Conservation (phyloP, 1,139 yeast species). For the Yamadazyma conglobata region DNA sequence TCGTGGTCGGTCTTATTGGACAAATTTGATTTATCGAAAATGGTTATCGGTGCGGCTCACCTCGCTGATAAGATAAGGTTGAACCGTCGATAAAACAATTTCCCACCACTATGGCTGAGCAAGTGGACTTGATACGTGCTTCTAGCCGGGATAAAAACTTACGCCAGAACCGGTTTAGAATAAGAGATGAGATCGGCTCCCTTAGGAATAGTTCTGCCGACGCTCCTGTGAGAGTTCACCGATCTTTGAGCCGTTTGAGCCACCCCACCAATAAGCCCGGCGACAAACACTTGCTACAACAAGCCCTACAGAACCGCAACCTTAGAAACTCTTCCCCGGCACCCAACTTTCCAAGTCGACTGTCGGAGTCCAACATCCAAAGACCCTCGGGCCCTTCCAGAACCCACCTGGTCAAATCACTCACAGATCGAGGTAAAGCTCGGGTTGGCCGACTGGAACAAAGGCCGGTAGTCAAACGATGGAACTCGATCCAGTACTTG, state of each 20-base stretch:
- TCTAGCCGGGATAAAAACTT: conserved; percentile 11
- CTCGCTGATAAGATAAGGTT: too few species aligned
- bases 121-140: conserved; percentile 5
- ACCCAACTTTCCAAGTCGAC: conserved; percentile 3
- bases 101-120: conserved; percentile 4
- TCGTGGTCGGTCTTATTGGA: background rate
- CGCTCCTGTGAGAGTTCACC: conserved; percentile 7
- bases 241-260: conserved; percentile 13
- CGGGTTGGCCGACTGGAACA: too few species aligned
- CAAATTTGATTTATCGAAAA: too few species aligned
- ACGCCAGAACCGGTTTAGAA: conserved; percentile 9
- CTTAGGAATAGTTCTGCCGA: conserved; percentile 6
- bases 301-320: conserved; percentile 12
- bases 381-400: conserved; percentile 1
- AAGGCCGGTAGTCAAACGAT: conserved; percentile 20
- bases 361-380: conserved; percentile 1
- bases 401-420: conserved; percentile 16
- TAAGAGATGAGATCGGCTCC: conserved; percentile 10
- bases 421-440: conserved; percentile 15
- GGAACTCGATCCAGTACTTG: conserved; percentile 22
- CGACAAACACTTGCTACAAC: conserved; percentile 13
- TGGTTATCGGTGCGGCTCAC: conserved; percentile 2
- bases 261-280: conserved; percentile 3
- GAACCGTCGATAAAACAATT: too few species aligned
- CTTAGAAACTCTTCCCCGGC: conserved; percentile 8